These are phyloP conservation scores for Penicillium sp. DNA, from an alignment of 2,329 filamentous ascomycete species.

Conservation along the genomic window DNA sequence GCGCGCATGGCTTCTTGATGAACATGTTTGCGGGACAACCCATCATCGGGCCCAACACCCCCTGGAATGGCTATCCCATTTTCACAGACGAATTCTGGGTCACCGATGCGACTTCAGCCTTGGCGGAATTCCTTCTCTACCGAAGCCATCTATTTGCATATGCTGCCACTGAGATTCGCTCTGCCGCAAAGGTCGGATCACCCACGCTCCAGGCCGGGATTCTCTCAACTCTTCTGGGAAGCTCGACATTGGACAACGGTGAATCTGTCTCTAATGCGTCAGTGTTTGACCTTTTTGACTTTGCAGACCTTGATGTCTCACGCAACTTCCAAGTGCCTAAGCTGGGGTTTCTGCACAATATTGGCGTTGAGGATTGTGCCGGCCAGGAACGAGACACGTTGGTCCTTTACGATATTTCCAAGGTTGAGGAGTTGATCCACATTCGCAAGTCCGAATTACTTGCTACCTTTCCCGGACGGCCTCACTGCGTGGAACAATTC, in stretches of 20 bases:
- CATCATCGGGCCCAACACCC: constrained; percentile 70
- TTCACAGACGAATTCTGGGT: constrained; percentile 70
- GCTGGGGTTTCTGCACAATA: constrained; percentile 66
- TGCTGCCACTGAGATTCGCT: constrained; percentile 80
- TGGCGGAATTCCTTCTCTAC: constrained; percentile 78
- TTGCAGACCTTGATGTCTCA: constrained; percentile 70
- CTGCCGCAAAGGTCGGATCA: constrained; percentile 72
- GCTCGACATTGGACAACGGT: constrained; percentile 68
- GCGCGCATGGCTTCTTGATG: constrained; percentile 79
- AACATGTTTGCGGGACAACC: constrained; percentile 74
- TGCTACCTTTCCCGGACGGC: constrained; percentile 52
- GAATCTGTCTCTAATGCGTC: constrained; percentile 72
- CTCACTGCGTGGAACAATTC: constrained; percentile 51
- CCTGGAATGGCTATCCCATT: constrained; percentile 75
- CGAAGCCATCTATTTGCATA: constrained; percentile 84
- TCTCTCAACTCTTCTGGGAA: constrained; percentile 73
- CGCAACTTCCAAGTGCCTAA: constrained; percentile 56
- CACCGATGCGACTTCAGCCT: constrained; percentile 69
- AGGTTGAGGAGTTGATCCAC: constrained; percentile 73
- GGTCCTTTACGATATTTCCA: constrained; percentile 69
- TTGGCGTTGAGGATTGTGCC: constrained; percentile 71
- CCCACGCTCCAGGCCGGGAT: constrained; percentile 73
- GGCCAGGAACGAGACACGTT: constrained; percentile 61
- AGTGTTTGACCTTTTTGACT: constrained; percentile 93
- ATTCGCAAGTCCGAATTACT: constrained; percentile 54